Evolutionary conservation across 1,284 basidiomycete genomes (phyloP).

Genomic region (Ceratobasidium sp.): DNA sequence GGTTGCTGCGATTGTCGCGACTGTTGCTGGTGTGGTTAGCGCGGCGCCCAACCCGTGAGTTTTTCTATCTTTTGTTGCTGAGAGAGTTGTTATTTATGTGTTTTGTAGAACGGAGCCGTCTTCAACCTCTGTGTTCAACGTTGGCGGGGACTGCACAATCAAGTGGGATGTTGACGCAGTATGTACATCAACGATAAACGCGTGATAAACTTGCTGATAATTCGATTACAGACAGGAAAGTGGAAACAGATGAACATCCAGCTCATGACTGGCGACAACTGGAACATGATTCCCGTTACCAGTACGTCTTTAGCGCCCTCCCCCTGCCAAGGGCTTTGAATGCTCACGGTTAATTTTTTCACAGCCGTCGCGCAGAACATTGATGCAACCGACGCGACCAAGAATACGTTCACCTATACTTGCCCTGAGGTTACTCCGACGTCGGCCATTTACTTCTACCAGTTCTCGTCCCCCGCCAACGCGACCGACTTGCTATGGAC

Average conservation of each 20-base stretch:
- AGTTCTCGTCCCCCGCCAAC: slow-evolving; percentile 46
- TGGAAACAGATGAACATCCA: slow-evolving; percentile 49
- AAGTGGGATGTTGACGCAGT: slow-evolving; percentile 46
- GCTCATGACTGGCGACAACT: slow-evolving; percentile 51
- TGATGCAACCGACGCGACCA: slow-evolving; percentile 47
- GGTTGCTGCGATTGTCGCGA: slow-evolving; percentile 19
- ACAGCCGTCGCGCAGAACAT: slow-evolving; percentile 47
- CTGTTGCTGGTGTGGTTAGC: slow-evolving; percentile 22
- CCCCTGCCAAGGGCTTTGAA: not conserved
- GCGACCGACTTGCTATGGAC: slow-evolving; percentile 48
- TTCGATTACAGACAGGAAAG: slow-evolving; percentile 13
- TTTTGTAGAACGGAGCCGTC: slow-evolving; percentile 36
- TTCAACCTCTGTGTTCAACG: slow-evolving; percentile 43
- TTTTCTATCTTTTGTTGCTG: not conserved
- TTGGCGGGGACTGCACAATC: slow-evolving; percentile 43
- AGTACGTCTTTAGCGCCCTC: slow-evolving; percentile 42
- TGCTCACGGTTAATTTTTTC: not conserved
- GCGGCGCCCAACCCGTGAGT: slow-evolving; percentile 43
- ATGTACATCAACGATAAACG: slow-evolving; percentile 11
- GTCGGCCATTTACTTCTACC: slow-evolving; percentile 50
- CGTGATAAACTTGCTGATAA: not conserved
- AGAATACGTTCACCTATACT: slow-evolving; percentile 42
- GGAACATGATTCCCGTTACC: slow-evolving; percentile 49
- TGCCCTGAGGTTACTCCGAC: slow-evolving; percentile 49
- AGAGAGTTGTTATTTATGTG: not conserved